Percentiles rank a stretch among this genome's conserved stretches.
phyloP scores from a whole-genome alignment of 2,329 filamentous ascomycete genomes.

The Neonectria hederae region DNA sequence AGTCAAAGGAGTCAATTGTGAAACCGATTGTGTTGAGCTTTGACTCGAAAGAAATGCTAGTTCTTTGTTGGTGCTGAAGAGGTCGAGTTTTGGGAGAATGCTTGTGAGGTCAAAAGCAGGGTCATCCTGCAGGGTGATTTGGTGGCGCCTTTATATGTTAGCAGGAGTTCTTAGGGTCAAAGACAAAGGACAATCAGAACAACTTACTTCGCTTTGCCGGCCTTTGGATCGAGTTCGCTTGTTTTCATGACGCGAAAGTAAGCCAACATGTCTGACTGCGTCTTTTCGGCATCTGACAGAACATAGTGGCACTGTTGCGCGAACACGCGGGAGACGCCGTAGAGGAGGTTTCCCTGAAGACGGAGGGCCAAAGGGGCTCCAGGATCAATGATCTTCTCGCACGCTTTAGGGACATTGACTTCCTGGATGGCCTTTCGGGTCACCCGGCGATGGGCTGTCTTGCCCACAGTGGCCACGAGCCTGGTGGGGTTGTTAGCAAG shows the following conservation, averaged over 20 bases:
- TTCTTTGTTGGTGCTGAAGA: slow-evolving; percentile 50
- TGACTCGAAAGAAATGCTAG: slow-evolving; percentile 49
- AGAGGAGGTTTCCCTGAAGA: slow-evolving; percentile 88
- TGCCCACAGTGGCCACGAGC: slow-evolving; percentile 91
- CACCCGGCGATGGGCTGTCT: slow-evolving; percentile 75
- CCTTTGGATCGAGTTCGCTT: slow-evolving; percentile 73
- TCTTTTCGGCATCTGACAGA: slow-evolving; percentile 79
- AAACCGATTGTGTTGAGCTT: slow-evolving; percentile 49
- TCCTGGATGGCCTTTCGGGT: slow-evolving; percentile 87
- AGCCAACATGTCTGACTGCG: slow-evolving; percentile 76
- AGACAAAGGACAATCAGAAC: slow-evolving; percentile 39
- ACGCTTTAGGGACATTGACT: slow-evolving; percentile 87
- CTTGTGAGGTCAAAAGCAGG: slow-evolving; percentile 69
- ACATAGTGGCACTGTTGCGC: slow-evolving; percentile 88
- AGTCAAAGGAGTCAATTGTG: slow-evolving; percentile 57
- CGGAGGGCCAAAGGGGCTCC: slow-evolving; percentile 89
- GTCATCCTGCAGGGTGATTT: slow-evolving; percentile 83
- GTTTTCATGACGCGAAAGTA: slow-evolving; percentile 66
- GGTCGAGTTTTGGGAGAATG: slow-evolving; percentile 46
- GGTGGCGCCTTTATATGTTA: slow-evolving; percentile 66
- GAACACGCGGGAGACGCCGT: slow-evolving; percentile 86
- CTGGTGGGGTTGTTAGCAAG: slow-evolving; percentile 56
- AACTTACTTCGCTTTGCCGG: slow-evolving; percentile 75
- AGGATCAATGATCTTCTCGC: slow-evolving; percentile 82
- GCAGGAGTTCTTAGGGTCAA: slow-evolving; percentile 43